Evolutionary conservation across 2,329 filamentous ascomycete species (phyloP), one percentile per base, ranked within the genome.

Genomic region (Fusarium verrucosum): DNA sequence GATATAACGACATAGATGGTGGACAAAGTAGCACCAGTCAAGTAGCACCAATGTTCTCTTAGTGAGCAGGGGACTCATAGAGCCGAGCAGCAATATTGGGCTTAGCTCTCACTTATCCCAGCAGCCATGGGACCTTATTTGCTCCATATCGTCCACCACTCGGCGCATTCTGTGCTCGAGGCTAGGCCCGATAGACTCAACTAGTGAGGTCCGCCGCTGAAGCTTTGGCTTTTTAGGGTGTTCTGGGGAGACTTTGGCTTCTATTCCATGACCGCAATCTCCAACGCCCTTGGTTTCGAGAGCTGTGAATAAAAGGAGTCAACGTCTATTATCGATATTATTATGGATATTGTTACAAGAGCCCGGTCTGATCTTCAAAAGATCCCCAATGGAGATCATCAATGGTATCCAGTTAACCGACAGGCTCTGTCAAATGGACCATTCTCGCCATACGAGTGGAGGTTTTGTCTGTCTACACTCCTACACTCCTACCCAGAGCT

Each of bases 1-100:
- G 56, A 69, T 71, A 71, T 71, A 69, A 71, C 44, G 58, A 62
- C 63, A 66, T 52, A 43, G 49, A 63, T 23, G 44, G 54, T 44
- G 44, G 37, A 26, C 43, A 38, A 52, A 50, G 62, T 58, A 58
- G 56, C 46, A 65, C 50, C 50, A 62, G 63, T 50, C 50, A 46
- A 62, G 63, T 50, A 33, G 54, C 53, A 65, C 55, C 61, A 66
- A 54, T 56, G 38, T 37, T 45, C 42, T 33, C 45, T 28, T 28
- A 64, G 25, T 33, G 46, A 47, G 57, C 63, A 67, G 64, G 64
- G 59, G 35, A 50, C 50, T 32, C 62, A 17, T 58, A 43, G 43
- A 69, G 36, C 47, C 43, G 47, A 43, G 50, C 33, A 63, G 63
- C 67, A 46, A 55, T 36, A 68, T 71, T 53, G 35, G 69, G 69